Conservation (phyloP, 1,139 yeast genomes). For the Pichia sp. region DNA sequence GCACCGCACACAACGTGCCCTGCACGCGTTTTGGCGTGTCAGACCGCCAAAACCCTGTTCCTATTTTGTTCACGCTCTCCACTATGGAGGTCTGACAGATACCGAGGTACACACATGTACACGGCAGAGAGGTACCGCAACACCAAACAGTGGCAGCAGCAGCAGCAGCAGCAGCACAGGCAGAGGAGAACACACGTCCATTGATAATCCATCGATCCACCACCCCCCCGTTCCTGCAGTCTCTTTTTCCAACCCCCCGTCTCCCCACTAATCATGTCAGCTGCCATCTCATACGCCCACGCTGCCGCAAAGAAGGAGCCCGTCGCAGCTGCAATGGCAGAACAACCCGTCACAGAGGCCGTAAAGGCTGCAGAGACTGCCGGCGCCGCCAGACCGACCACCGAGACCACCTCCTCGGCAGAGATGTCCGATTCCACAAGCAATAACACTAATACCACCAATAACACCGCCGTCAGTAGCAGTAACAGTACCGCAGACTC, state of each 20-base stretch:
- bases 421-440: not conserved
- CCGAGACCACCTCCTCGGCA: not conserved
- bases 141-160: too few species aligned
- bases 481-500: not conserved
- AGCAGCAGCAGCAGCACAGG: too few species aligned
- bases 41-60: not conserved
- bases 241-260: not conserved
- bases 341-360: not conserved
- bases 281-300: constrained; percentile 30
- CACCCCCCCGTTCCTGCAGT: not conserved
- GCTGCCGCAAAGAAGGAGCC: constrained; percentile 30
- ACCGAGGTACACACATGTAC: too few species aligned
- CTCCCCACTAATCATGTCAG: not conserved
- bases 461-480: not conserved
- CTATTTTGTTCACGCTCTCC: not conserved
- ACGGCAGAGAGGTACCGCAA: too few species aligned
- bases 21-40: not conserved
- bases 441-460: not conserved
- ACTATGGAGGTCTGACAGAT: too few species aligned
- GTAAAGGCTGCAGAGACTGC: not conserved
- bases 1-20: not conserved
- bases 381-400: not conserved
- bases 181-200: too few species aligned
- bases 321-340: not conserved
- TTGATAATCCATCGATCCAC: too few species aligned